Evolutionary conservation across 345 rosid species (phyloP).

Genomic region (Gynandropsis gynandra): DNA sequence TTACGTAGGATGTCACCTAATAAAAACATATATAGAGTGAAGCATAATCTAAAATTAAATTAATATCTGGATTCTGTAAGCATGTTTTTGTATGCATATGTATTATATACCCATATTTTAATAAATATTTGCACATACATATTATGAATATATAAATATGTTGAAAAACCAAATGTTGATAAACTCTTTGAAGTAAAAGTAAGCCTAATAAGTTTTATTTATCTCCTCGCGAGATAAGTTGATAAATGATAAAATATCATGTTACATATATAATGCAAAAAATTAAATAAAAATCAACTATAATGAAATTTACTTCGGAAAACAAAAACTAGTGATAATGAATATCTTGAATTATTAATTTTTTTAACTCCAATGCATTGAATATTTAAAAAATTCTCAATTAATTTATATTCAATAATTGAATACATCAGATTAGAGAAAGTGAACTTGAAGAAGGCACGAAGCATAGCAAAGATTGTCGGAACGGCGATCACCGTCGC

Average conservation of each 20-base stretch:
- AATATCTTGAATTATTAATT: too few relatives aligned
- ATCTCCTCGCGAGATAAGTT: too few relatives aligned
- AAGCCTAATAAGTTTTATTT: too few relatives aligned
- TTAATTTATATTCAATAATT: not conserved
- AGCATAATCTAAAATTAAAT: not conserved
- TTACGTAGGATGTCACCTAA: too few relatives aligned
- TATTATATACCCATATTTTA: not conserved
- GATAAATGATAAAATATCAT: too few relatives aligned
- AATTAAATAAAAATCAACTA: too few relatives aligned
- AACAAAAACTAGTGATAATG: too few relatives aligned
- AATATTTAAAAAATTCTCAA: not conserved
- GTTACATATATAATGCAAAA: too few relatives aligned
- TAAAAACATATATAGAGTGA: not conserved
- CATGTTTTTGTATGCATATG: not conserved
- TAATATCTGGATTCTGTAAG: not conserved
- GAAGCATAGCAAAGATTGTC: constrained; percentile 62
- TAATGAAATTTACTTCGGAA: too few relatives aligned
- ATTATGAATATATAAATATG: not conserved
- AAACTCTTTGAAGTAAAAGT: too few relatives aligned
- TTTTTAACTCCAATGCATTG: too few relatives aligned
- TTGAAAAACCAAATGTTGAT: too few relatives aligned
- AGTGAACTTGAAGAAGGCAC: constrained; percentile 51
- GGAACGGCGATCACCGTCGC: constrained; percentile 70
- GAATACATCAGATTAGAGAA: constrained; percentile 49
- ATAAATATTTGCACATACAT: not conserved